A percentile compares a stretch with the other conserved stretches of the same genome.
Conservation (phyloP, 2,329 filamentous ascomycete genomes). For the Esteya vermicola region DNA sequence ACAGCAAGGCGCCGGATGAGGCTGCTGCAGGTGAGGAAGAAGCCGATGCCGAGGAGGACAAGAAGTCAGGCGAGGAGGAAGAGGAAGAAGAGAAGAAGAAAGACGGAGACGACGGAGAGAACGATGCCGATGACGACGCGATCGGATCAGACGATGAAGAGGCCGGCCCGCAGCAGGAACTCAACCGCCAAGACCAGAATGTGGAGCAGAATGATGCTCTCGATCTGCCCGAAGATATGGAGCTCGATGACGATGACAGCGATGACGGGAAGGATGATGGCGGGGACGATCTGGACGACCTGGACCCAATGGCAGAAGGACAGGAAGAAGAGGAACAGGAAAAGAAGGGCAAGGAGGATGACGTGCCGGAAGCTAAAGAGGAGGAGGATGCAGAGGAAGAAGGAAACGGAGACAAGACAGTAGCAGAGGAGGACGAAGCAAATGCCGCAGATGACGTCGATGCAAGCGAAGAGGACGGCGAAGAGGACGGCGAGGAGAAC, state of each 20-base stretch:
- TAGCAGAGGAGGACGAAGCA: constrained; percentile 26
- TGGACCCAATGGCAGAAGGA: constrained; percentile 54
- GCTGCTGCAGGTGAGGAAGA: constrained; percentile 33
- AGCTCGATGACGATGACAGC: constrained; percentile 64
- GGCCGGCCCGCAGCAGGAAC: constrained; percentile 37
- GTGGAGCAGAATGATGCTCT: constrained; percentile 69
- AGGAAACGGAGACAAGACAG: constrained; percentile 22
- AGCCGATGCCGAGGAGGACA: constrained; percentile 40
- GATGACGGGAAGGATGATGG: constrained; percentile 39
- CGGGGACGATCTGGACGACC: constrained; percentile 38
- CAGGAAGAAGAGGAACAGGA: constrained; percentile 74
- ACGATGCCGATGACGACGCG: constrained; percentile 41
- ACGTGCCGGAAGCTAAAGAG: constrained; percentile 20
- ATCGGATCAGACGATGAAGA: constrained; percentile 47
- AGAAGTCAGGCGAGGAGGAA: constrained; percentile 41
- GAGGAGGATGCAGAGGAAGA: constrained; percentile 31
- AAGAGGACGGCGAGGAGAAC: constrained; percentile 24
- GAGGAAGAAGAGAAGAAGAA: constrained; percentile 28
- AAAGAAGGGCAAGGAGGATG: constrained; percentile 48
- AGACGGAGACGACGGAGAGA: constrained; percentile 23
- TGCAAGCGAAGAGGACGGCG: constrained; percentile 28
- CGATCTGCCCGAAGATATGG: constrained; percentile 77
- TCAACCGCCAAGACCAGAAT: constrained; percentile 54
- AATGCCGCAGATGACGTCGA: constrained; percentile 25
- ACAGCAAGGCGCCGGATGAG: constrained; percentile 51